These are phyloP conservation scores for Pseudogymnoascus verrucosus DNA, from an alignment of 2,329 filamentous ascomycete species.

Conservation along the genomic window DNA sequence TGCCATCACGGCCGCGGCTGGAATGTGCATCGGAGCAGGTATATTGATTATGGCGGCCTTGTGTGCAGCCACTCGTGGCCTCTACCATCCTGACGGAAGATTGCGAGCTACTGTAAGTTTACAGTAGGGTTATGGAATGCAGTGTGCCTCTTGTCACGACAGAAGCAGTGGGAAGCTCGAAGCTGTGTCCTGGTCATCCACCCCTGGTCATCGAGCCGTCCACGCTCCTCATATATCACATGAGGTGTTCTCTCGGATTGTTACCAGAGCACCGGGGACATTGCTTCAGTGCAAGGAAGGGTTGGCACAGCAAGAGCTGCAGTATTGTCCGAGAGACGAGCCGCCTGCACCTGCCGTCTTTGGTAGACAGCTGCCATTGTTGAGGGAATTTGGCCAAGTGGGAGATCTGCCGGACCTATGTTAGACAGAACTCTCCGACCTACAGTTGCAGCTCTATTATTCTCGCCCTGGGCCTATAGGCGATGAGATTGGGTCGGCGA, in stretches of 20 bases:
- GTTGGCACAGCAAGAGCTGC: background rate
- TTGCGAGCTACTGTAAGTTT: background rate
- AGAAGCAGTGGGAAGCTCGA: background rate
- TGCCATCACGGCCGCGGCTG: background rate
- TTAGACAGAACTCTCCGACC: background rate
- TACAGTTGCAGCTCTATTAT: background rate
- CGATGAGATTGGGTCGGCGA: background rate
- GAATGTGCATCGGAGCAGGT: background rate
- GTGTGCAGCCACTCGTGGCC: background rate
- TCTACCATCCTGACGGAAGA: background rate
- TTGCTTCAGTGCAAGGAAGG: background rate
- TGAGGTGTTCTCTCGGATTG: background rate
- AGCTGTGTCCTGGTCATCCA: background rate
- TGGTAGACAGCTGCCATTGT: background rate
- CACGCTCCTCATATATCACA: background rate
- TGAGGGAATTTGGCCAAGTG: background rate
- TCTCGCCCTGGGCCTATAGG: background rate
- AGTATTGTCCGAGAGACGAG: conserved; percentile 7
- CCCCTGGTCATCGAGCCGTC: background rate
- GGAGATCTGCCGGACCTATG: background rate
- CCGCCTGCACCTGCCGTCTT: background rate
- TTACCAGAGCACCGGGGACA: background rate
- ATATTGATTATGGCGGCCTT: background rate
- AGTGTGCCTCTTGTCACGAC: background rate
- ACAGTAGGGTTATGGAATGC: background rate